A percentile compares a stretch with the other conserved stretches of the same genome.
Evolutionary conservation across 202 grass and related monocot genomes (phyloP).

Genomic region (Alloteropsis angusta): DNA sequence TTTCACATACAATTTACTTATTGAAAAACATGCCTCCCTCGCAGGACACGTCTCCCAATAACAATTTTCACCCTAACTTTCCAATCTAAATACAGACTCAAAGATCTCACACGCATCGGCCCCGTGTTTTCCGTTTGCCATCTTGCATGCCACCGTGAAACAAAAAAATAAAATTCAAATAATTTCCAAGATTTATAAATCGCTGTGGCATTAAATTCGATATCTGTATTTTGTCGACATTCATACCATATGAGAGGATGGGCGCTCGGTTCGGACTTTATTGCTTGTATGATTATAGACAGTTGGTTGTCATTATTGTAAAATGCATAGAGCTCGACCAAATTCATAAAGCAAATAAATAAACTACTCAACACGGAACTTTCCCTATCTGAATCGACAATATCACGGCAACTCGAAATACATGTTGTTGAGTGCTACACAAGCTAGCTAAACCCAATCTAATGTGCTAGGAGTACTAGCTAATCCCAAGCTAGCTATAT

Average conservation of each 20-base stretch:
- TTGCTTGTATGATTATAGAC: background rate
- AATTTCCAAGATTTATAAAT: background rate
- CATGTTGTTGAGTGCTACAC: background rate
- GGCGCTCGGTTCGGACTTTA: background rate
- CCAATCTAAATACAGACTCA: no score
- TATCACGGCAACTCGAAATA: no score
- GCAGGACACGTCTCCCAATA: no score
- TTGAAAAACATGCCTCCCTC: no score
- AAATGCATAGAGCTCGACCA: background rate
- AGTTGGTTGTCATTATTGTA: background rate
- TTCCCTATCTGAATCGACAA: background rate
- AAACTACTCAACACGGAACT: background rate
- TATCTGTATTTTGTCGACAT: background rate
- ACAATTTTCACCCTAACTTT: no score
- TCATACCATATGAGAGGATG: background rate
- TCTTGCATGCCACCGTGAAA: background rate
- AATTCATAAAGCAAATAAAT: background rate
- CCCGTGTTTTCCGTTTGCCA: background rate
- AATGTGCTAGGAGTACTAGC: background rate
- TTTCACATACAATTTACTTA: no score
- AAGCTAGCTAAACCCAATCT: background rate
- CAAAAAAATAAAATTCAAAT: background rate
- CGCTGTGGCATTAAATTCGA: background rate
- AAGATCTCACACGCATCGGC: no score
- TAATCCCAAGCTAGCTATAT: background rate